A percentile compares a stretch with the other conserved stretches of the same genome.
Conservation (phyloP, 2,329 filamentous ascomycete genomes). For the Aphanoascus verrucosus region DNA sequence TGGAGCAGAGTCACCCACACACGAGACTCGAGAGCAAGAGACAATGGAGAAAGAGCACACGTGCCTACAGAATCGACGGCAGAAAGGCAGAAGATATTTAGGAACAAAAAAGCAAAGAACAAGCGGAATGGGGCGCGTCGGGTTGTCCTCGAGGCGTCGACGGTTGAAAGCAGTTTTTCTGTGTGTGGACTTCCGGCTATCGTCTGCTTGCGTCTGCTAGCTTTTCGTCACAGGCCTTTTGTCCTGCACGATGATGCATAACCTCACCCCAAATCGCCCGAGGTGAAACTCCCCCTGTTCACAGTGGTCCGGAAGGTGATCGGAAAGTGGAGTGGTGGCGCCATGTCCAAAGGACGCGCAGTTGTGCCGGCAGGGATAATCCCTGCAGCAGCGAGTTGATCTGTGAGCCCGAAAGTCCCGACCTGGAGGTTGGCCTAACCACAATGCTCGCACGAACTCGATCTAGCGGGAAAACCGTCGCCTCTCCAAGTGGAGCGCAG, state of each 20-base stretch:
- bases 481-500: not conserved
- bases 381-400: not conserved
- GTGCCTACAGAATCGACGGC: not conserved
- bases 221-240: conserved; percentile 1
- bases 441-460: not conserved
- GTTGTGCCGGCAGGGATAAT: not conserved
- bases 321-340: conserved; percentile 11
- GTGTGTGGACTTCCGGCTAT: not conserved
- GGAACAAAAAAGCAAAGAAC: not conserved
- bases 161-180: not conserved
- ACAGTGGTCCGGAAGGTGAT: not conserved
- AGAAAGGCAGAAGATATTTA: not conserved
- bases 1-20: not conserved
- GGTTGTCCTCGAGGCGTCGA: not conserved
- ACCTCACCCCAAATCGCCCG: conserved; percentile 1
- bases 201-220: not conserved
- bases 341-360: conserved; percentile 4
- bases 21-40: not conserved
- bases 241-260: conserved; percentile 9
- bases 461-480: not conserved
- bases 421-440: not conserved
- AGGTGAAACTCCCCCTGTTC: conserved; percentile 1
- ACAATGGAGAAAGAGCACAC: conserved; percentile 1
- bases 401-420: not conserved
- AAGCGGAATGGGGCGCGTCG: not conserved